Base-by-base conservation (phyloP, 768 basidiomycete genomes). In the Kwoniella dejecticola region DNA sequence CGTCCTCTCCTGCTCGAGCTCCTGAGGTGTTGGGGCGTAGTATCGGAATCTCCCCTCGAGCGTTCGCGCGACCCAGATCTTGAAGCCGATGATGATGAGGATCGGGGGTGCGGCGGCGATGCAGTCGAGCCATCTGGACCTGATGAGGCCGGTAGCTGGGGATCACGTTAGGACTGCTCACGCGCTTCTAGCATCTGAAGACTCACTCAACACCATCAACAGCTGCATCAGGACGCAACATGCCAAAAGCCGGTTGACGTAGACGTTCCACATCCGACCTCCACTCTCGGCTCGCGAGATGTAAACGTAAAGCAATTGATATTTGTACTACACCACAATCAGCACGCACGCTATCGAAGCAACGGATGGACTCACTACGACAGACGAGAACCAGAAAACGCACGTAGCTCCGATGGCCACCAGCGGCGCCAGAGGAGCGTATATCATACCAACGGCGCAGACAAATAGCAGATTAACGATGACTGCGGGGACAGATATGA, bases 201-300 rank as follows among this genome's bases (percentile, higher is more conserved):
- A 72, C 91, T 66, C 77, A 96, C 92, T 96, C 48, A 97, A 83
- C 46, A 78, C 67, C 77, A 81, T 77, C 30, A 81, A 62, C 2
- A 77, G 64, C 71, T 97, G 93, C 94, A 97, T 97, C 69, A 96
- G 79, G 24, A 94, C 75, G 4, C 89, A 83, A 31, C 85, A 87
- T 60, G 86, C 81, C 13, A 98, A 80, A 23, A 98, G 81, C 54
- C 96, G 87, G 77, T 99, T 99, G 79, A 91, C 83, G 46, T 90
- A 84, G n/a, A 91, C 86, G 72, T 96, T 96, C 92, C 92, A 96
- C 67, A 95, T 81, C 19, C 91, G 88, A 4, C 96, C 96, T 60
- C 95, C 96, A 52, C 88, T 90, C 80, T 99, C 96, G 13, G 92
- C 89, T 64, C 87, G 87, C 5, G 92, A 87, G 48, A 91, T 81